Percentiles rank a stretch among this genome's conserved stretches.
phyloP scores from a whole-genome alignment of 257 asterid genomes.

The Nicotiana undulata region DNA sequence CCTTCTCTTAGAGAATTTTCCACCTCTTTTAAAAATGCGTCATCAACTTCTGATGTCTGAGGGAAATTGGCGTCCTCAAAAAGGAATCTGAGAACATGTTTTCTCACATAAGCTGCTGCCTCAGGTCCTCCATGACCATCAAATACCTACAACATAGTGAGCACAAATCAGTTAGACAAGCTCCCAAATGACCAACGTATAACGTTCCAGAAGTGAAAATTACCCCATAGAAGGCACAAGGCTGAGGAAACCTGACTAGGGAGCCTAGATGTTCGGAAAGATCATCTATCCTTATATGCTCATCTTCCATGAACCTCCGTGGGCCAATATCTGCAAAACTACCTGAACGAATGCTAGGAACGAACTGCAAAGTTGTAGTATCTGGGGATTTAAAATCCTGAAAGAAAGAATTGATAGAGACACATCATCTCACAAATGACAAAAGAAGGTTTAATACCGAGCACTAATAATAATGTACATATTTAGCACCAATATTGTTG shows the following conservation, averaged over 20 bases:
- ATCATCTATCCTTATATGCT: conserved; percentile 71
- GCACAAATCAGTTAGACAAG: background rate
- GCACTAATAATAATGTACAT: background rate
- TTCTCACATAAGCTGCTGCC: conserved; percentile 65
- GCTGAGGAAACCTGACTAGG: conserved; percentile 42
- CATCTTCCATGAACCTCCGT: conserved; percentile 77
- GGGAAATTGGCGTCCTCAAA: conserved; percentile 58
- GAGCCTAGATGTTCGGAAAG: conserved; percentile 55
- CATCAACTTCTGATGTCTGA: conserved; percentile 28
- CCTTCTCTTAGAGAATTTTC: conserved; percentile 34
- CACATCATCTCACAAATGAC: background rate
- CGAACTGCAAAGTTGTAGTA: conserved; percentile 20
- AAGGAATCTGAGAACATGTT: conserved; percentile 46
- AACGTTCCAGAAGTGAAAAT: conserved; percentile 8
- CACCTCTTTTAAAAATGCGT: conserved; percentile 26
- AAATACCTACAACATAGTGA: conserved; percentile 35
- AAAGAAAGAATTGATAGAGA: background rate
- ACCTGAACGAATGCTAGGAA: conserved; percentile 63
- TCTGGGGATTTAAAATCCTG: conserved; percentile 48
- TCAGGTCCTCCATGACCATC: conserved; percentile 93
- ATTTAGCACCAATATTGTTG: background rate
- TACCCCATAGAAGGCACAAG: conserved; percentile 71
- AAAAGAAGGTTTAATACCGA: background rate
- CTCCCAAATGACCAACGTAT: background rate
- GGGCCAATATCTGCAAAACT: conserved; percentile 70